These are phyloP conservation scores for Quercus suber DNA, from an alignment of 306 rosid species.

Conservation along the genomic window DNA sequence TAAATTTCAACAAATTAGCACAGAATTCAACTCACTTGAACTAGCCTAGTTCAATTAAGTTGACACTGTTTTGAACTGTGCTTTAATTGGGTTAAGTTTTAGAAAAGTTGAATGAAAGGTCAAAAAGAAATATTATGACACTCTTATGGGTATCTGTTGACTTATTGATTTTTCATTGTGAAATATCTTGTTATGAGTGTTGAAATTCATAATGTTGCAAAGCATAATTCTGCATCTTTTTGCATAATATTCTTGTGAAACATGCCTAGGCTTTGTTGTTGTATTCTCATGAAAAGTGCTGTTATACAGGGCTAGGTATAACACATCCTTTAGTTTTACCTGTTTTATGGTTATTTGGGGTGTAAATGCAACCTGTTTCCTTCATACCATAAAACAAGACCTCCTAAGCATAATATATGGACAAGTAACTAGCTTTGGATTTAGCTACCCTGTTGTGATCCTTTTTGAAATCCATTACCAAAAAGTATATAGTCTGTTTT, in stretches of 20 bases:
- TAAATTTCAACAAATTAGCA: background rate
- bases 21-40: background rate
- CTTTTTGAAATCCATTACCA: background rate
- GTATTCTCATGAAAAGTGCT: no score
- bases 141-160: background rate
- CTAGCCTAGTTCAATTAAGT: background rate
- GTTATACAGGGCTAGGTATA: no score
- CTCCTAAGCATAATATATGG: no score
- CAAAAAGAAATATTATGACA: background rate
- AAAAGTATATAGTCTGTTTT: background rate
- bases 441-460: background rate
- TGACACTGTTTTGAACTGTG: background rate
- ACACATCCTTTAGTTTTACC: no score
- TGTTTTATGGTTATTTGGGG: no score
- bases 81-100: background rate
- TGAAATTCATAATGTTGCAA: background rate
- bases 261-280: no score
- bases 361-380: no score
- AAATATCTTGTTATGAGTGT: background rate
- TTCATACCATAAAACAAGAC: no score
- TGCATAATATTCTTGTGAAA: no score
- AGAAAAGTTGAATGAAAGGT: background rate
- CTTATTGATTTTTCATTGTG: background rate
- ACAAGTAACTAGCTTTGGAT: no score
- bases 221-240: background rate